Conservation (phyloP, 805 yeast species). For the Yamadazyma scolyti region DNA sequence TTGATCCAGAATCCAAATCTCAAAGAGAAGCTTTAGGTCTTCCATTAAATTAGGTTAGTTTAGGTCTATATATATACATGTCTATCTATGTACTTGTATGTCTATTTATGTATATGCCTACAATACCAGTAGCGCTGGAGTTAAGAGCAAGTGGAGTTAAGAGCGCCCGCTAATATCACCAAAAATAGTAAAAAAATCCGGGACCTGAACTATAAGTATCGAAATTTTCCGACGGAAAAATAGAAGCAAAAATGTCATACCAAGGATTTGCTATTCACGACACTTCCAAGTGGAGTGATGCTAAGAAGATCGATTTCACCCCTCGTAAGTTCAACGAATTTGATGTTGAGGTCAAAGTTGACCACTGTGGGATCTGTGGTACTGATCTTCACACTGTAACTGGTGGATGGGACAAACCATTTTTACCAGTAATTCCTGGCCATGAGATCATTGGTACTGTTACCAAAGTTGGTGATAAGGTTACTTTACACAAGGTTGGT, state of each 20-base stretch:
- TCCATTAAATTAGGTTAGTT: conserved; percentile 4
- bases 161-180: no score
- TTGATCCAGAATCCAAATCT: conserved; percentile 46
- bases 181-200: conserved; percentile 2
- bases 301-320: conserved; percentile 26
- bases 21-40: conserved; percentile 51
- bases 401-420: conserved; percentile 47
- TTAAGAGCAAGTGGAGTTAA: no score
- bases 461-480: conserved; percentile 53
- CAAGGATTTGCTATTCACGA: conserved; percentile 30
- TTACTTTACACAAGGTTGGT: conserved; percentile 54
- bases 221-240: no score
- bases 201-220: no score
- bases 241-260: conserved; percentile 9
- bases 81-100: no score
- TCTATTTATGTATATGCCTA: no score
- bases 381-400: conserved; percentile 54
- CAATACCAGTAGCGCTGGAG: no score
- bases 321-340: conserved; percentile 22
- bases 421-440: conserved; percentile 39
- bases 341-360: conserved; percentile 57
- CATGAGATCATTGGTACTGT: conserved; percentile 67
- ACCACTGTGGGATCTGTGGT: conserved; percentile 65
- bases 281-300: conserved; percentile 28
- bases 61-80: no score